Conservation (phyloP, 345 rosid species). For the Acer negundo region DNA sequence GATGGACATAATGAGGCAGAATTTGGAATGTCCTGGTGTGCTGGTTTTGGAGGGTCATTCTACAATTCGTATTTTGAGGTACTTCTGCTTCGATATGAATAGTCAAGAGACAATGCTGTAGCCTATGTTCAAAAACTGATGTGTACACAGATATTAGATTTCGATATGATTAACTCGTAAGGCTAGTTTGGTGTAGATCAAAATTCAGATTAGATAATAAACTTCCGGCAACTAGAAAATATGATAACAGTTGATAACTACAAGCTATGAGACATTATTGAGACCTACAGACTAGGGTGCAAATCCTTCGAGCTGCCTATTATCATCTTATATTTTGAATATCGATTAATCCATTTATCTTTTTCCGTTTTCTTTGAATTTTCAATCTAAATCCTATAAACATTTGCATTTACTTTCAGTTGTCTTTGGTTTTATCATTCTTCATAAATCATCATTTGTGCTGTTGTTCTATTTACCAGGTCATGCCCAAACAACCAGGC, state of each 20-base stretch:
- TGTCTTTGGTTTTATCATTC: background rate
- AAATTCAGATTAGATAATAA: background rate
- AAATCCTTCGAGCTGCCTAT: background rate
- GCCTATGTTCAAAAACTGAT: background rate
- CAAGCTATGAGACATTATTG: background rate
- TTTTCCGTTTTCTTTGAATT: background rate
- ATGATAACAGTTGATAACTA: background rate
- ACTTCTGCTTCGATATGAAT: constrained; percentile 19
- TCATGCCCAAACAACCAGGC: constrained; percentile 81
- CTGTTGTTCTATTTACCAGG: constrained; percentile 37
- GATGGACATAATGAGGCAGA: constrained; percentile 97
- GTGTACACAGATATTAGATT: background rate
- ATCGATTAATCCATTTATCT: background rate
- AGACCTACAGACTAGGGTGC: background rate
- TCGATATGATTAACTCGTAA: background rate
- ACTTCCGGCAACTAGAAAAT: background rate
- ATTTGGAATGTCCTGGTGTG: constrained; percentile 98
- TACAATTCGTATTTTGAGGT: constrained; percentile 82
- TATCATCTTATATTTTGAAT: background rate
- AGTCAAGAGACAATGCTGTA: background rate
- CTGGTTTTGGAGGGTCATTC: constrained; percentile 85
- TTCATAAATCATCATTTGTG: background rate
- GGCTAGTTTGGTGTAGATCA: background rate
- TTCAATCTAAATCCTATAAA: background rate
- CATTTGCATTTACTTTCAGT: background rate